A percentile compares a stretch with the other conserved stretches of the same genome.
Conservation (phyloP, 2,329 filamentous ascomycete genomes). For the Fusarium sp. region DNA sequence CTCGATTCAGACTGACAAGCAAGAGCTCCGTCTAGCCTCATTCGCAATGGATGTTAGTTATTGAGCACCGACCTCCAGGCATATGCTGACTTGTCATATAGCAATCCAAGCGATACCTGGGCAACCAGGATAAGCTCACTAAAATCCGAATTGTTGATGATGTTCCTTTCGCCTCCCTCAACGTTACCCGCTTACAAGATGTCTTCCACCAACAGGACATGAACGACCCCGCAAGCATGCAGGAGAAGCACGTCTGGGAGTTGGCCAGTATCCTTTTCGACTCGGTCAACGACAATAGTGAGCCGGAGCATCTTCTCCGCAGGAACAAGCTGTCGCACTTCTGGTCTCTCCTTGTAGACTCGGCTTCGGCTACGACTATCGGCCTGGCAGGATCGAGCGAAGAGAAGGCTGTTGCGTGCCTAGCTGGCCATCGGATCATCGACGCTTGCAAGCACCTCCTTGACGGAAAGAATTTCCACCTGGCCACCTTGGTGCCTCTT, state of each 20-base stretch:
- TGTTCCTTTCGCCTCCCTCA: conserved; percentile 67
- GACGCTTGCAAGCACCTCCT: conserved; percentile 86
- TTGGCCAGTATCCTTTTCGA: conserved; percentile 90
- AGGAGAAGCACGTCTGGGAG: conserved; percentile 85
- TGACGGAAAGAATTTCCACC: conserved; percentile 78
- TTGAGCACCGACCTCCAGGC: neutral
- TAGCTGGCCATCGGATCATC: conserved; percentile 80
- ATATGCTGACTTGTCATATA: conserved; percentile 44
- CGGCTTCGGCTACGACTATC: conserved; percentile 62
- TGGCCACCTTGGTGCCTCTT: conserved; percentile 85
- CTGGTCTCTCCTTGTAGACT: conserved; percentile 73
- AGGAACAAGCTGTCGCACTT: conserved; percentile 74
- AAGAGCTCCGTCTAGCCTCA: conserved; percentile 72
- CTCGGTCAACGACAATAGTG: conserved; percentile 58
- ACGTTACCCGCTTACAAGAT: conserved; percentile 47
- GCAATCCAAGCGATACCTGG: conserved; percentile 65
- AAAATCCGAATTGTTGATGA: conserved; percentile 63
- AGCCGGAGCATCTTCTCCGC: conserved; percentile 53
- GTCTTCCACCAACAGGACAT: conserved; percentile 54
- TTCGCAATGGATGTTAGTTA: conserved; percentile 64
- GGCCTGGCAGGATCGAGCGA: conserved; percentile 72
- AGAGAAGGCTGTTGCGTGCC: conserved; percentile 82
- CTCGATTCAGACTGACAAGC: conserved; percentile 69
- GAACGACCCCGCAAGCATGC: conserved; percentile 57
- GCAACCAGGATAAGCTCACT: conserved; percentile 64